phyloP scores from a whole-genome alignment of 306 rosid genomes.

The Trifolium repens region DNA sequence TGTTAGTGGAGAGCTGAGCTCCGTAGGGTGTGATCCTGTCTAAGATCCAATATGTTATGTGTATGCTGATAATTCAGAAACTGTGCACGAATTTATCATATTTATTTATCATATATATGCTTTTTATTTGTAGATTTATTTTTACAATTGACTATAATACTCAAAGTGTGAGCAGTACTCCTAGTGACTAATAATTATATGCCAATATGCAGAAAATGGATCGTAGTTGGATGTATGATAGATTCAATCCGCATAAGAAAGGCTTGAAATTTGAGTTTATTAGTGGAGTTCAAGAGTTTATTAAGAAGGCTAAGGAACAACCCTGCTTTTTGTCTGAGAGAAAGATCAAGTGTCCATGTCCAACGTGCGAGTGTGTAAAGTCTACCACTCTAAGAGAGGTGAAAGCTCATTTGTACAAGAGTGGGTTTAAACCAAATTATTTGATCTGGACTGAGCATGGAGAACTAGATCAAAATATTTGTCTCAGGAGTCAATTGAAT shows the following conservation, averaged over 20 bases:
- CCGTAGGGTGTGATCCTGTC: neutral
- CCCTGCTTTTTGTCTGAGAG: slow-evolving; percentile 3
- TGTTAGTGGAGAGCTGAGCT: slow-evolving; percentile 5
- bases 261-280: slow-evolving; percentile 1
- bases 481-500: neutral
- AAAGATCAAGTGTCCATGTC: slow-evolving; percentile 11
- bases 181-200: slow-evolving; percentile 3
- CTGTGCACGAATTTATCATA: neutral
- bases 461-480: neutral
- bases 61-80: neutral
- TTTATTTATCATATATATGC: neutral
- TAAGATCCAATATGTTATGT: neutral
- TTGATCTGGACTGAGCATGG: slow-evolving; percentile 25
- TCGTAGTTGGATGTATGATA: slow-evolving; percentile 29
- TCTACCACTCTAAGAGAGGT: slow-evolving; percentile 1
- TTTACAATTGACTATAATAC: neutral
- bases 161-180: neutral
- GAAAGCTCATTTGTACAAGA: slow-evolving; percentile 7
- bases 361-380: slow-evolving; percentile 3
- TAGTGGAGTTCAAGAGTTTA: slow-evolving; percentile 20
- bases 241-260: neutral
- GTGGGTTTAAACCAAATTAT: slow-evolving; percentile 23
- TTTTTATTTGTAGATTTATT: neutral
- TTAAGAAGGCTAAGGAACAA: slow-evolving; percentile 27
- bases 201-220: slow-evolving; percentile 7